These are phyloP conservation scores for Lagenidium giganteum DNA, from an alignment of 352 stramenopile species.

Conservation along the genomic window DNA sequence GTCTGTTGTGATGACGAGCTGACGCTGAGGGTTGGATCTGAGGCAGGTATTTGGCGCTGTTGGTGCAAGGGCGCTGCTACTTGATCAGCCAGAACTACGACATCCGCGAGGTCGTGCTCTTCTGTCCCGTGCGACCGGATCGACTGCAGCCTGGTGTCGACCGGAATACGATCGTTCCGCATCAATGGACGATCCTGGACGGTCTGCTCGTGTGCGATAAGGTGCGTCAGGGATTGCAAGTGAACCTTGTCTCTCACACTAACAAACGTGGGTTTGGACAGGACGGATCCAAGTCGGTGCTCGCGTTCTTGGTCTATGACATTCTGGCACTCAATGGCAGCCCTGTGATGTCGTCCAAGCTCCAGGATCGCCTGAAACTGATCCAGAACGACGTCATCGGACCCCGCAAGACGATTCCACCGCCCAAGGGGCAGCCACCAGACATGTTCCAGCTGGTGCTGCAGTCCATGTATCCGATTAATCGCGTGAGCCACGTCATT, in stretches of 20 bases:
- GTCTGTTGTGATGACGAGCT: background rate
- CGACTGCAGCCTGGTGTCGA: conserved; percentile 70
- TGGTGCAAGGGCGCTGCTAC: conserved; percentile 79
- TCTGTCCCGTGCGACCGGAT: conserved; percentile 72
- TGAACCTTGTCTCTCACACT: too few relatives aligned
- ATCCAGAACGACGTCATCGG: conserved; percentile 88
- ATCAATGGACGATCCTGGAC: conserved; percentile 88
- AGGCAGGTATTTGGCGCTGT: conserved; percentile 73
- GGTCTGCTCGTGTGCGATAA: conserved; percentile 80
- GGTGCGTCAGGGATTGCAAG: conserved; percentile 11
- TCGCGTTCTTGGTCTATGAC: conserved; percentile 81
- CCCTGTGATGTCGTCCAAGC: conserved; percentile 79
- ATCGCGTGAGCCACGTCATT: conserved; percentile 71
- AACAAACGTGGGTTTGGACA: too few relatives aligned
- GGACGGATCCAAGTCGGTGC: conserved; percentile 57
- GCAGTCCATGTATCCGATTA: conserved; percentile 82
- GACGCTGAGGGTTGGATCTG: too few relatives aligned
- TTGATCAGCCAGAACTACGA: conserved; percentile 82
- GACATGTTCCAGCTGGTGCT: conserved; percentile 81
- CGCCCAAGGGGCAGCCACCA: conserved; percentile 69
- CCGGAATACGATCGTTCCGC: conserved; percentile 60
- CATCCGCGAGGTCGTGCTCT: conserved; percentile 72
- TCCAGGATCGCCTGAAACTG: conserved; percentile 84
- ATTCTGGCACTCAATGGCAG: conserved; percentile 82
- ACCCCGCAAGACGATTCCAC: conserved; percentile 65